These are phyloP conservation scores for Bimuria novae-zelandiae DNA, from an alignment of 2,329 filamentous ascomycete species.

Conservation along the genomic window DNA sequence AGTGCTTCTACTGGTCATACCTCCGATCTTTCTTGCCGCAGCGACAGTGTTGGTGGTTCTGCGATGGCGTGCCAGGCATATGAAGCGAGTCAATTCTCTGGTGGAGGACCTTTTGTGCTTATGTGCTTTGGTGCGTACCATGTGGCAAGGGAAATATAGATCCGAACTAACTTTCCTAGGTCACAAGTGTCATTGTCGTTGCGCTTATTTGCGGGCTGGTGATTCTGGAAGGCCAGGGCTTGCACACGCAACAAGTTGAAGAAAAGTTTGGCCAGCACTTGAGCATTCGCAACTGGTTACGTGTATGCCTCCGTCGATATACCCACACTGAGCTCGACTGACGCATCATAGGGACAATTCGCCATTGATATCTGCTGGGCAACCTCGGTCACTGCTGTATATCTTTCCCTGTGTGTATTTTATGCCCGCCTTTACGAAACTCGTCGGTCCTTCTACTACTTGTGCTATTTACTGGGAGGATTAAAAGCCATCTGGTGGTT, in stretches of 20 bases:
- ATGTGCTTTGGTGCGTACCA: conserved; percentile 20
- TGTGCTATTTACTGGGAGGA: conserved; percentile 18
- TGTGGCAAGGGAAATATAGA: neutral
- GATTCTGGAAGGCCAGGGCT: conserved; percentile 23
- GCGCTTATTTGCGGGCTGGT: conserved; percentile 24
- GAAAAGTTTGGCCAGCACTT: conserved; percentile 16
- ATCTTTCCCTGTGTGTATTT: conserved; percentile 22
- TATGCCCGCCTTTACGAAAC: conserved; percentile 24
- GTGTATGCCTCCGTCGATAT: conserved; percentile 8
- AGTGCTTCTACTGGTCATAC: conserved; percentile 21
- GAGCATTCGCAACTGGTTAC: conserved; percentile 15
- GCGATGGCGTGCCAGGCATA: conserved; percentile 26
- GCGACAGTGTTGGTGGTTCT: conserved; percentile 19
- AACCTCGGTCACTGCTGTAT: conserved; percentile 24
- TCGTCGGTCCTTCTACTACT: conserved; percentile 9
- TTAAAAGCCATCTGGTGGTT: conserved; percentile 21
- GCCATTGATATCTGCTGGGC: conserved; percentile 28
- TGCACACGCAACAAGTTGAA: conserved; percentile 17
- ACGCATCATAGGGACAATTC: conserved; percentile 22
- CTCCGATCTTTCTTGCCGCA: conserved; percentile 19
- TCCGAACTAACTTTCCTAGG: conserved; percentile 13
- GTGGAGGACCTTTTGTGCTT: conserved; percentile 23
- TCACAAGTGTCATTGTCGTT: conserved; percentile 23
- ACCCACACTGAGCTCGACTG: conserved; percentile 1
- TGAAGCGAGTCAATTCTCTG: conserved; percentile 24